Evolutionary conservation across 2,329 filamentous ascomycete species (phyloP).

Genomic region (Verticillium dahliae): DNA sequence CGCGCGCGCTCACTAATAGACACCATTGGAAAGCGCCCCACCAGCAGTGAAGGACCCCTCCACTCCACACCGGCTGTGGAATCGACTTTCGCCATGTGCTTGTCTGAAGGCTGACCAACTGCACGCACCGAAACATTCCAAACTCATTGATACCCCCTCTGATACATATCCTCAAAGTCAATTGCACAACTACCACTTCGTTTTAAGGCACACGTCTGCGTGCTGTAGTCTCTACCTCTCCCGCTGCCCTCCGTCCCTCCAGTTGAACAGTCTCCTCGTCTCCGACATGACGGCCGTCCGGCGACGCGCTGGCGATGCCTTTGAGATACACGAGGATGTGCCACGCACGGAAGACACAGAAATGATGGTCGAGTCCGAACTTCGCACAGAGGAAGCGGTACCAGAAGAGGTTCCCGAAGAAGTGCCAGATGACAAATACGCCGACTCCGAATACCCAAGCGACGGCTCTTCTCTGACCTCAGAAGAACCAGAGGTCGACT

Average conservation of each 20-base stretch:
- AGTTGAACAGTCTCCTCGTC: too few relatives aligned
- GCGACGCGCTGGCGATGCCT: conserved; percentile 26
- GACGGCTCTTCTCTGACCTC: conserved; percentile 39
- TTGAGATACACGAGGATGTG: conserved; percentile 44
- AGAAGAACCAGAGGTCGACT: conserved; percentile 57
- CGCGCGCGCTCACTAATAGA: neutral
- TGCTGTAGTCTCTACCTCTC: neutral
- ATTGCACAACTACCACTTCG: neutral
- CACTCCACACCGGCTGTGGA: conserved; percentile 3
- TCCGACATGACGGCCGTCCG: conserved; percentile 1
- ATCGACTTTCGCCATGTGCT: neutral
- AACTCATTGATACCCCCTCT: neutral
- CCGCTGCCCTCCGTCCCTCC: neutral
- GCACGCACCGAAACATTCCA: neutral
- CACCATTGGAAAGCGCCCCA: conserved; percentile 2
- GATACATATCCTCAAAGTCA: neutral
- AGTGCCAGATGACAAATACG: conserved; percentile 13
- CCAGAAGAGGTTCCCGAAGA: conserved; percentile 31
- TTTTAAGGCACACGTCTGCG: neutral
- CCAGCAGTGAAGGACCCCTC: neutral
- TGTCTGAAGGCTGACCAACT: neutral
- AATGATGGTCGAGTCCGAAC: conserved; percentile 38
- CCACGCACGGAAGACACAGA: conserved; percentile 41
- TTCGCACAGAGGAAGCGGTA: conserved; percentile 25
- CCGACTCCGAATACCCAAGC: conserved; percentile 21